Conservation (phyloP, 1,284 basidiomycete genomes). For the Abortiporus biennis region DNA sequence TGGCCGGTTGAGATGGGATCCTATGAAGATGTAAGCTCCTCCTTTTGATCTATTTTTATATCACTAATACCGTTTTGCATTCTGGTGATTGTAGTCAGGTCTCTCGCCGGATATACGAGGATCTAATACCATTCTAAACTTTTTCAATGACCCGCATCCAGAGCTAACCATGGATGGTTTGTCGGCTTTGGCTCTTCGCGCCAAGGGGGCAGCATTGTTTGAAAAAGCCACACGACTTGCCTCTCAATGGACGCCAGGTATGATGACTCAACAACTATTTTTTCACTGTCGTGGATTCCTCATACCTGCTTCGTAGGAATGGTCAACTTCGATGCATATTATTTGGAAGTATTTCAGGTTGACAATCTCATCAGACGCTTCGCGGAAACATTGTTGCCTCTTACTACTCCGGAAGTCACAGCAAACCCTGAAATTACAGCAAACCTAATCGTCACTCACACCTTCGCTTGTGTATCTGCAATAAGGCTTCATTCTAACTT, state of each 20-base stretch:
- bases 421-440: background rate
- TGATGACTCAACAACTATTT: background rate
- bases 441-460: conserved; percentile 6
- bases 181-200: background rate
- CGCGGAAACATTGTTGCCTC: background rate
- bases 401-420: background rate
- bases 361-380: conserved; percentile 1
- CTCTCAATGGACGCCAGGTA: conserved; percentile 5
- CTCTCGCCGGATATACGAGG: conserved; percentile 2
- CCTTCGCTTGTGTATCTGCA: background rate
- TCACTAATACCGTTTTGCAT: background rate
- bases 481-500: conserved; percentile 4
- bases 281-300: background rate
- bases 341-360: conserved; percentile 2
- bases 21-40: conserved; percentile 12
- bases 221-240: conserved; percentile 7
- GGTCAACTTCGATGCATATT: conserved; percentile 4
- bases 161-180: conserved; percentile 1
- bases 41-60: background rate
- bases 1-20: conserved; percentile 28
- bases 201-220: conserved; percentile 5
- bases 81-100: background rate
- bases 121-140: conserved; percentile 1
- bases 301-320: background rate
- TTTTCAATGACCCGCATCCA: conserved; percentile 4